These are phyloP conservation scores for Ustilago curta DNA, from an alignment of 1,284 basidiomycete genomes.

Conservation along the genomic window DNA sequence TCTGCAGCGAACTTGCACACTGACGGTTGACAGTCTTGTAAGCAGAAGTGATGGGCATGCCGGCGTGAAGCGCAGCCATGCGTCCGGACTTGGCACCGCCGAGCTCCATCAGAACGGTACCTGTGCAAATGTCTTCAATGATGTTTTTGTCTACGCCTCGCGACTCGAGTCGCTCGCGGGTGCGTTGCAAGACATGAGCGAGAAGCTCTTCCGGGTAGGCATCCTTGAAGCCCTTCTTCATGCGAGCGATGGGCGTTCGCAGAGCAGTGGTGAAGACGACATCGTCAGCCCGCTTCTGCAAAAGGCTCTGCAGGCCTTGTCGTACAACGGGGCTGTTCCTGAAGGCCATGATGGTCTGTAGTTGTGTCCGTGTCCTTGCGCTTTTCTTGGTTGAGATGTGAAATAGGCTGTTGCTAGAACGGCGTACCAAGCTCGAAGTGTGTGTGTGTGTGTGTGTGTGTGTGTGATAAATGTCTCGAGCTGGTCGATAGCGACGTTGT, in stretches of 20 bases:
- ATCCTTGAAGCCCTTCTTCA: constrained; percentile 68
- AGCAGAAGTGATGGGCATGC: constrained; percentile 46
- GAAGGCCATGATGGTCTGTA: constrained; percentile 55
- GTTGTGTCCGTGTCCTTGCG: neutral
- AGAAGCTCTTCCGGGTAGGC: constrained; percentile 69
- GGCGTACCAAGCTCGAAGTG: neutral
- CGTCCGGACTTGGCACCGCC: constrained; percentile 70
- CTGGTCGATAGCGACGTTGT: neutral
- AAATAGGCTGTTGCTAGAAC: neutral
- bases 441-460: too few species aligned
- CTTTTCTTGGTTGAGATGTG: neutral
- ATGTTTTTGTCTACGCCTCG: constrained; percentile 67
- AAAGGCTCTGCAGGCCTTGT: constrained; percentile 50
- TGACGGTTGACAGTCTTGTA: constrained; percentile 69
- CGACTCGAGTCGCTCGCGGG: constrained; percentile 64
- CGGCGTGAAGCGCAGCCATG: constrained; percentile 70
- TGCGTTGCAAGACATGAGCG: constrained; percentile 65
- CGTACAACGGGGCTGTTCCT: constrained; percentile 34
- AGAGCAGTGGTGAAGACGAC: constrained; percentile 68
- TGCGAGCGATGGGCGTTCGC: constrained; percentile 69
- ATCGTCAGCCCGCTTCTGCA: constrained; percentile 62
- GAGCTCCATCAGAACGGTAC: constrained; percentile 70
- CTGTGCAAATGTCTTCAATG: constrained; percentile 69
- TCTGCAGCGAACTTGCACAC: constrained; percentile 69
- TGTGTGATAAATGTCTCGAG: too few species aligned